These are phyloP conservation scores for Tylopilus sp. DNA, from an alignment of 768 basidiomycete species.

Conservation along the genomic window DNA sequence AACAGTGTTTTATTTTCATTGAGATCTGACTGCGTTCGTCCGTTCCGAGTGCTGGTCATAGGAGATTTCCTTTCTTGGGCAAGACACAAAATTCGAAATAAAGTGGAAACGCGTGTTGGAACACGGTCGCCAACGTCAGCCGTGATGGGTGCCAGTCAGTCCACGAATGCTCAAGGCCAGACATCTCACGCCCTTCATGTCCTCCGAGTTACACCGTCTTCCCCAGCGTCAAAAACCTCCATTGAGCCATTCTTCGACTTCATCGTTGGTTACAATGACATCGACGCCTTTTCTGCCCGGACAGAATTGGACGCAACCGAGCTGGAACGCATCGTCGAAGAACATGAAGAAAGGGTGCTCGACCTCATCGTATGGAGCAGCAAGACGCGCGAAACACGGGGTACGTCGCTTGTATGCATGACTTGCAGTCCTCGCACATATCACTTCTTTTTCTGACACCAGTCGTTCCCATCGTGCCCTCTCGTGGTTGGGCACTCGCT, in stretches of 20 bases:
- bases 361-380: slow-evolving; percentile 82
- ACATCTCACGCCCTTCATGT: slow-evolving; percentile 70
- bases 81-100: not conserved
- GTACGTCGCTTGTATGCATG: slow-evolving; percentile 35
- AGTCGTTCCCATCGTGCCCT: slow-evolving; percentile 82
- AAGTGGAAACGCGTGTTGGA: not conserved
- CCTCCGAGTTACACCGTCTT: slow-evolving; percentile 82
- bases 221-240: slow-evolving; percentile 85
- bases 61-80: slow-evolving; percentile 12
- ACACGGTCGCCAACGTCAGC: not conserved
- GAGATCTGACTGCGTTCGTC: too few relatives aligned
- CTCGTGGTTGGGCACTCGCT: slow-evolving; percentile 71
- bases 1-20: too few relatives aligned
- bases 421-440: not conserved
- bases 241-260: slow-evolving; percentile 95
- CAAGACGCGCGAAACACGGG: slow-evolving; percentile 68
- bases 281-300: slow-evolving; percentile 47
- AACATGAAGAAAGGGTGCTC: slow-evolving; percentile 66
- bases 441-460: slow-evolving; percentile 29
- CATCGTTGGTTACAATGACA: slow-evolving; percentile 81
- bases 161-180: slow-evolving; percentile 41
- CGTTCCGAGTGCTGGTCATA: too few relatives aligned
- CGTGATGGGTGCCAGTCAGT: slow-evolving; percentile 73
- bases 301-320: slow-evolving; percentile 63
- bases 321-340: slow-evolving; percentile 79